Evolutionary conservation across 768 basidiomycete species (phyloP).

Genomic region (Porphyrellus cyaneotinctus): DNA sequence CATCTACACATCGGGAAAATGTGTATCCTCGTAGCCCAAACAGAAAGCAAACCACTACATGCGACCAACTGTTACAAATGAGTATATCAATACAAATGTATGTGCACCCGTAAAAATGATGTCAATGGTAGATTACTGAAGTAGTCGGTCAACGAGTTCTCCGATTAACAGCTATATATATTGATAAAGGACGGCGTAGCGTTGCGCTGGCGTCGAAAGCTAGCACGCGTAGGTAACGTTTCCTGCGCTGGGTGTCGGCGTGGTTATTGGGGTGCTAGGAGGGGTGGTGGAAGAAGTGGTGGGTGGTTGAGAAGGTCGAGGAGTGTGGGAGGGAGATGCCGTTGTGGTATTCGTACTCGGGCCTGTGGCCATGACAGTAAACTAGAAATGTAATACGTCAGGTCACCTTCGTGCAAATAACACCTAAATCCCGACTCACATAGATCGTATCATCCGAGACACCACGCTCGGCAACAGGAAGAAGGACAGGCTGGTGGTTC

Average conservation of each 20-base stretch:
- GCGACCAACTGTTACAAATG: constrained; percentile 6
- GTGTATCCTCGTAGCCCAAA: background rate
- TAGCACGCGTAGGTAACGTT: constrained; percentile 5
- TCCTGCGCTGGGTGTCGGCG: background rate
- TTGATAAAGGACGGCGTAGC: background rate
- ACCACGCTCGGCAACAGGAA: constrained; percentile 40
- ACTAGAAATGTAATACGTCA: constrained; percentile 11
- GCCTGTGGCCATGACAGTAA: constrained; percentile 18
- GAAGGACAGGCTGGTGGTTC: constrained; percentile 41
- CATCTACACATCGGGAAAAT: background rate
- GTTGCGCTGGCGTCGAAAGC: background rate
- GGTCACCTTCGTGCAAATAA: background rate
- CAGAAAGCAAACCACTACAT: too few species aligned
- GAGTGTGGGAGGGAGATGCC: background rate
- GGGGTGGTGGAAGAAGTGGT: background rate
- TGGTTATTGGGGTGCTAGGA: background rate
- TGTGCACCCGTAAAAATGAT: background rate
- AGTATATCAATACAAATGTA: constrained; percentile 12
- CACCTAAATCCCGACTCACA: constrained; percentile 18
- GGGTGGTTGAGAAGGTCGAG: constrained; percentile 4
- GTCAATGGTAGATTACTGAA: background rate
- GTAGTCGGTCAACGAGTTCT: constrained; percentile 13
- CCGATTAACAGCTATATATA: too few species aligned
- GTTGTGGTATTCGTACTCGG: constrained; percentile 13
- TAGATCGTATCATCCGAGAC: constrained; percentile 41